Evolutionary conservation across 495 filamentous ascomycete species (phyloP), one percentile per base, ranked within the genome.

Genomic region (Penicillium angulare): DNA sequence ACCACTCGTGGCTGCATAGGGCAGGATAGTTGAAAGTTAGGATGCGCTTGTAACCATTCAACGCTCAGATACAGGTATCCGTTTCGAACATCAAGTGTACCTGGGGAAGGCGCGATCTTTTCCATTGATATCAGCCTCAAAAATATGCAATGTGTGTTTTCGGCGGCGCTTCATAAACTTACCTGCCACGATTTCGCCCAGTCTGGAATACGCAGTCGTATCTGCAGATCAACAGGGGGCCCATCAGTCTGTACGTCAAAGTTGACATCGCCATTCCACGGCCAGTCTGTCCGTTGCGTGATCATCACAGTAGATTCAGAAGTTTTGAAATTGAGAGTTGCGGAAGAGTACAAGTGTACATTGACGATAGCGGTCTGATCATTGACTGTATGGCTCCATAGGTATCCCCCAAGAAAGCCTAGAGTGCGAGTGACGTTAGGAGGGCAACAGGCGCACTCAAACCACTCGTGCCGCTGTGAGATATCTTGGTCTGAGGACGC

Each of bases 381-480:
- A 39, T 57, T 31, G 5, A 60, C 53, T 3, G 29, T 56, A 51
- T 67, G 67, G 26, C 65, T 72, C 78, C 78, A 81, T 6, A 81
- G 29, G 47, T 81, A 83, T 4, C 79, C 80, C 15, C 79, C 78
- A 13, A 82, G 63, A 31, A 69, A 75, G 7, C 75, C 80, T 35
- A 81, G 65, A 1, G 79, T 65, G 18, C 80, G 65, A 15, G 75
- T 71, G 7, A 82, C 68, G 55, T 83, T 84, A 1, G 80, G 80
- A 13, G 80, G 80, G 60, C 80, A 84, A 45, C 80, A 82, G 21
- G 79, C 78, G 41, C 72, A 77, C 18, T 75, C 72, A 31, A 84
- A 83, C 80, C 80, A 83, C 24, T 62, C 60, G 17, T 60, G 75
- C 56, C 43, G 73, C 66, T 45, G 74, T 52, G 66, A 72, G 9